Evolutionary conservation across 108 stramenopile genomes (phyloP).

Genomic region (Cyclotella atomus): DNA sequence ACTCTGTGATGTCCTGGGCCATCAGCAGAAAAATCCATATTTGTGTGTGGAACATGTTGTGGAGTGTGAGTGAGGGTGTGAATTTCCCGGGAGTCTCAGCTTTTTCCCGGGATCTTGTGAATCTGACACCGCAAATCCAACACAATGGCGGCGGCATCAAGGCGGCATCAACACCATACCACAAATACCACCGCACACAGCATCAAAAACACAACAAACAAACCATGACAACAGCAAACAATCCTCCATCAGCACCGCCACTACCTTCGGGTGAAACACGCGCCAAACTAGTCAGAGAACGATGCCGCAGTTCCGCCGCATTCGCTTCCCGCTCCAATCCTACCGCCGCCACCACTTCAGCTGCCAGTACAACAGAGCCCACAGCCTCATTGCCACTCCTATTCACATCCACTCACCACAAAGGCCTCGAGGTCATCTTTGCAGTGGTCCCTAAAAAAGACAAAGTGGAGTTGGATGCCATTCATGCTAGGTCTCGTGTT

Average conservation of each 20-base stretch:
- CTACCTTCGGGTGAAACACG: neutral
- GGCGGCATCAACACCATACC: too few species aligned
- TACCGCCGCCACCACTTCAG: neutral
- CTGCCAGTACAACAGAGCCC: neutral
- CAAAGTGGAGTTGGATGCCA: constrained; percentile 39
- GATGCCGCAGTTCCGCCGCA: constrained; percentile 16
- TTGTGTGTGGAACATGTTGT: too few species aligned
- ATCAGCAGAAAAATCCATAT: too few species aligned
- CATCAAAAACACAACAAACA: neutral
- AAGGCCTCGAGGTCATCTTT: constrained; percentile 75
- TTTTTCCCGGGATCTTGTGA: too few species aligned
- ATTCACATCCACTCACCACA: constrained; percentile 44
- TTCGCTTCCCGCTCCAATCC: constrained; percentile 18
- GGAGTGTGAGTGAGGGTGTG: too few species aligned
- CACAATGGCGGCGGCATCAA: too few species aligned
- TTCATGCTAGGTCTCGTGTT: constrained; percentile 69
- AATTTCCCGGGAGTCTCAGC: too few species aligned
- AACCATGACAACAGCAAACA: neutral
- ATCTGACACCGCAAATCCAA: too few species aligned
- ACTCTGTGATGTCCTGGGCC: too few species aligned
- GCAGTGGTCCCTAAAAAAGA: constrained; percentile 25
- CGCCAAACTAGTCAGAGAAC: constrained; percentile 15
- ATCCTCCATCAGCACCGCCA: neutral
- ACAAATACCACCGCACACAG: too few species aligned
- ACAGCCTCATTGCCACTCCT: neutral